Percentiles rank a stretch among this genome's conserved stretches.
Evolutionary conservation across 306 rosid genomes (phyloP).

Genomic region (Sicyos edulis): DNA sequence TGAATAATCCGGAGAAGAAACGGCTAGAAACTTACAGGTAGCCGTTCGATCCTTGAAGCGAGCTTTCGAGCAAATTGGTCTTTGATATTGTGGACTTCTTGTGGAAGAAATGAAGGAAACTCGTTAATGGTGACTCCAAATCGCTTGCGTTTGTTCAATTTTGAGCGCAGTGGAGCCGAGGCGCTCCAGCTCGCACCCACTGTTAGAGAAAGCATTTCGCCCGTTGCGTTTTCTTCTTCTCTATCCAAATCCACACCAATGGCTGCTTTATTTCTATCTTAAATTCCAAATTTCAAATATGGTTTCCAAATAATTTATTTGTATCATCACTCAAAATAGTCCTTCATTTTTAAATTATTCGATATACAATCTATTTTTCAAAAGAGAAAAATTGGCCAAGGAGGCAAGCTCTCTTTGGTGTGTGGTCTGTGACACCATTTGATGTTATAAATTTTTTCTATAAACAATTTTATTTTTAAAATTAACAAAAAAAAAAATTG

Average conservation of each 20-base stretch:
- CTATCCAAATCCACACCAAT: conserved; percentile 2
- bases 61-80: conserved; percentile 65
- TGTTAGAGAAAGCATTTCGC: conserved; percentile 31
- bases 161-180: conserved; percentile 4
- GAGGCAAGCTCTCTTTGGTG: too few species aligned
- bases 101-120: conserved; percentile 83
- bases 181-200: conserved; percentile 15
- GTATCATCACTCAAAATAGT: too few species aligned
- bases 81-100: conserved; percentile 49
- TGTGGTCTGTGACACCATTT: too few species aligned
- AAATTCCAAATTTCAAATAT: too few species aligned
- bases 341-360: too few species aligned
- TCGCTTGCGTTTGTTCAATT: conserved; percentile 21
- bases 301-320: too few species aligned
- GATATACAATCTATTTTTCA: too few species aligned
- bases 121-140: conserved; percentile 26
- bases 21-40: conserved; percentile 47
- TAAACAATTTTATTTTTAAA: too few species aligned
- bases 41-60: conserved; percentile 60
- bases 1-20: background rate
- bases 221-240: background rate
- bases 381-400: too few species aligned
- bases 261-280: background rate
- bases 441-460: too few species aligned
- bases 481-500: too few species aligned